phyloP scores from a whole-genome alignment of 2,329 filamentous ascomycete genomes.

The Monilinia vaccinii-corymbosi region DNA sequence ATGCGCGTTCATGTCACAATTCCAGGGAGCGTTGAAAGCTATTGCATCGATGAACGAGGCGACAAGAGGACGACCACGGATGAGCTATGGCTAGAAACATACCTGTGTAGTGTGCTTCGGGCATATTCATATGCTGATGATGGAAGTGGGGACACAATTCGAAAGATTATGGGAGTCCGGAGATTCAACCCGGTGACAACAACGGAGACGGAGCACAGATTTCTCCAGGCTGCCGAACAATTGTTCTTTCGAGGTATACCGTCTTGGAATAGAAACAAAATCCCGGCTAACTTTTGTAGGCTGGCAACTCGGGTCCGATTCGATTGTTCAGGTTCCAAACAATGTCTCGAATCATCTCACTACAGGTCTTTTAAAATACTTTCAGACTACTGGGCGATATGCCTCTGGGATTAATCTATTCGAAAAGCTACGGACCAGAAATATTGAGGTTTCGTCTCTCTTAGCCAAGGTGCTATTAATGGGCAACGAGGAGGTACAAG shows the following conservation, averaged over 20 bases:
- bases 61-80: constrained; percentile 92
- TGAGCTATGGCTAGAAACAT: constrained; percentile 93
- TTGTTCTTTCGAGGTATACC: constrained; percentile 79
- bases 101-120: constrained; percentile 86
- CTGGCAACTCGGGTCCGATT: constrained; percentile 93
- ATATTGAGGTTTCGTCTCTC: constrained; percentile 88
- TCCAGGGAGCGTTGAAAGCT: constrained; percentile 91
- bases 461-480: constrained; percentile 86
- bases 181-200: constrained; percentile 96
- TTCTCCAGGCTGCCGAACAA: constrained; percentile 86
- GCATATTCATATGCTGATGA: constrained; percentile 97
- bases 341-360: constrained; percentile 94
- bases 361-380: constrained; percentile 87
- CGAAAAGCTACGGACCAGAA: constrained; percentile 84
- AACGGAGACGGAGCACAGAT: constrained; percentile 96
- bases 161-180: constrained; percentile 94
- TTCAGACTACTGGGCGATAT: constrained; percentile 89
- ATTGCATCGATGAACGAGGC: constrained; percentile 93
- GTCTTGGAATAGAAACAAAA: background rate
- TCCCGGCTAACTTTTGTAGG: constrained; percentile 40
- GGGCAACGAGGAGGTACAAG: constrained; percentile 95
- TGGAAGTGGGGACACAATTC: constrained; percentile 86
- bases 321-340: constrained; percentile 94
- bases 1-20: constrained; percentile 99
- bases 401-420: constrained; percentile 96